Base-by-base conservation (phyloP, 1,284 basidiomycete genomes). In the Cerrena zonata region DNA sequence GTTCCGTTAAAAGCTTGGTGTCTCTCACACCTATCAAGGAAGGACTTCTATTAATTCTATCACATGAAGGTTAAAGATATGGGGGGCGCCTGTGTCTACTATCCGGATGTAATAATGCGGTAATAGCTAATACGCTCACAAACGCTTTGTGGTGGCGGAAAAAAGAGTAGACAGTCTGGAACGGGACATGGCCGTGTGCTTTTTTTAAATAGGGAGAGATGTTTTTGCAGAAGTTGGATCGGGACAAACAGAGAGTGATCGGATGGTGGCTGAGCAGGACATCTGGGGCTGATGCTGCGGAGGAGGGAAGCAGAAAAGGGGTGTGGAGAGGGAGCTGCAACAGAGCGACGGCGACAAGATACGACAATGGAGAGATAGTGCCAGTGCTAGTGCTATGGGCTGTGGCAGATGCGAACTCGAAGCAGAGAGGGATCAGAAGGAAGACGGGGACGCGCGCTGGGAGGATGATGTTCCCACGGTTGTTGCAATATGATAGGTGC, bases 381-480 rank as follows among this genome's bases (percentile, higher is more conserved):
- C n/a, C n/a, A n/a, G n/a, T n/a, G n/a, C n/a, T n/a, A n/a, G n/a
- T n/a, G n/a, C n/a, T n/a, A n/a, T n/a, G n/a, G n/a, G n/a, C n/a
- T n/a, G n/a, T n/a, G n/a, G n/a, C n/a, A n/a, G n/a, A n/a, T n/a
- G n/a, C n/a, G n/a, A n/a, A n/a, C n/a, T n/a, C n/a, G n/a, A n/a
- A n/a, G 7, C 30, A 34, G 30, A 34, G 30, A 7, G 30, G 15
- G 30, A 34, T 34, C 30, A 34, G 30, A 34, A n/a, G n/a, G n/a
- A n/a, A n/a, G n/a, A 34, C 30, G 15, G 30, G 30, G 30, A 15
- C 7, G 7, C 30, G 30, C 30, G 15, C 15, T 34, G 30, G 15
- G 7, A 34, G 15, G 30, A 34, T 15, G 7, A 27, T 3, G 22
- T 53, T 53, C 54, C 51, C 54, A 55, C 54, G 51, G 30, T 46